Base-by-base conservation (phyloP, 257 asterid genomes). In the Henckelia pumila region DNA sequence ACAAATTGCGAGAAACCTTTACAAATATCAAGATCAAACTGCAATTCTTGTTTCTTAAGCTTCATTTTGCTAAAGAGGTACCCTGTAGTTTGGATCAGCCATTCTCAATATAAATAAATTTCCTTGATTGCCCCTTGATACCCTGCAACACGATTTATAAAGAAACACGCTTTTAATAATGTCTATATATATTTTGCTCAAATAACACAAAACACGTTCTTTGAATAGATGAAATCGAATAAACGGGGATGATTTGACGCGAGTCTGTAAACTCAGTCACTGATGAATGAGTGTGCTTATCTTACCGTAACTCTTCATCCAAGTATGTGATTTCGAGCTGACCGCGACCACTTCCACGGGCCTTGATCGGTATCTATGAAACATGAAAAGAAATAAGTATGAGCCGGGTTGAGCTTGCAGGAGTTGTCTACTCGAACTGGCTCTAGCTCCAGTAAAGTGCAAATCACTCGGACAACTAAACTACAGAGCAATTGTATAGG, bases 281-380 rank as follows among this genome's bases (percentile, higher is more conserved):
- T 11, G 49, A 25, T 25, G 26, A 28, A n/a, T n/a, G 64, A 19
- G 16, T 19, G 61, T 17, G 23, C 21, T 1, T 16, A 60, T 40
- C 76, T 80, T 64, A 86, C 90, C 91, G 66, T 66, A 86, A 66
- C 64, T 86, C 88, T 53, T 80, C 83, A 37, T 86, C 94, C 72
- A 86, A 75, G 73, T 80, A 86, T 5, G 91, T 84, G 32, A 86
- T 82, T 77, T 86, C 94, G 65, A 86, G 76, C 73, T 84, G 84
- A 47, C 94, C 94, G 25, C 91, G 88, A 10, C 91, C 94, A 73
- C 94, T 84, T 72, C 91, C 88, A 22, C 85, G 88, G 0, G 77
- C 70, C 29, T 73, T 80, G 44, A 86, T 80, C 25, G 87, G 84
- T 75, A 86, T 84, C 94, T 86, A 56, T 16, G 29, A 50, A 26